phyloP scores from a whole-genome alignment of 805 yeast genomes.

The Candida insectorum region DNA sequence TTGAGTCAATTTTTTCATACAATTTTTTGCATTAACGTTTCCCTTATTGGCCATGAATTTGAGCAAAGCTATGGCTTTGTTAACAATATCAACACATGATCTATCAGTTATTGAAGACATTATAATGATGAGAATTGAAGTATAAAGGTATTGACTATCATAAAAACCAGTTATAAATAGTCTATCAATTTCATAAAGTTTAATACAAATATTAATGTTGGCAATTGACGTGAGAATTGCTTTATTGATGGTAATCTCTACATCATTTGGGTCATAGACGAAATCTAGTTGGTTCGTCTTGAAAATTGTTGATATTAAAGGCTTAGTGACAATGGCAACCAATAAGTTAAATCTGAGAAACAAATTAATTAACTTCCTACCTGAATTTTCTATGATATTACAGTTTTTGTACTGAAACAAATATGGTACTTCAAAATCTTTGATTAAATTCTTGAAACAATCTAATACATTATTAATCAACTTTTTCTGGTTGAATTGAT shows the following conservation, averaged over 20 bases:
- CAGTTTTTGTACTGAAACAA: slow-evolving; percentile 19
- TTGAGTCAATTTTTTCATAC: slow-evolving; percentile 25
- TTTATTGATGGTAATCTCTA: slow-evolving; percentile 24
- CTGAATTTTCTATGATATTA: slow-evolving; percentile 17
- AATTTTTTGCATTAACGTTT: slow-evolving; percentile 33
- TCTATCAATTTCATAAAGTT: slow-evolving; percentile 24
- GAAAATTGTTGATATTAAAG: slow-evolving; percentile 30
- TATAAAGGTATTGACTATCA: slow-evolving; percentile 38
- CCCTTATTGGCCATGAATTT: slow-evolving; percentile 30
- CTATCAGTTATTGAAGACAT: slow-evolving; percentile 19
- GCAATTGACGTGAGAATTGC: slow-evolving; percentile 27
- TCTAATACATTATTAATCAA: slow-evolving; percentile 27
- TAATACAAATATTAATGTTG: slow-evolving; percentile 26
- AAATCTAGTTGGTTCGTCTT: slow-evolving; percentile 18
- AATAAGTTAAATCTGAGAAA: slow-evolving; percentile 34
- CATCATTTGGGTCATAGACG: slow-evolving; percentile 20
- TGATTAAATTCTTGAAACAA: slow-evolving; percentile 26
- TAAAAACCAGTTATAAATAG: slow-evolving; percentile 35
- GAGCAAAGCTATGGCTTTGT: slow-evolving; percentile 28
- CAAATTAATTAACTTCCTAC: slow-evolving; percentile 31
- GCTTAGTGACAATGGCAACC: slow-evolving; percentile 28
- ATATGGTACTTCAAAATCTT: slow-evolving; percentile 29
- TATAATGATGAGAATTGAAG: slow-evolving; percentile 27
- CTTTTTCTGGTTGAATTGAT: slow-evolving; percentile 34
- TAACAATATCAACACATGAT: slow-evolving; percentile 13